Evolutionary conservation across 106 monocot species (phyloP).

Genomic region (Xerophyta viscosa): DNA sequence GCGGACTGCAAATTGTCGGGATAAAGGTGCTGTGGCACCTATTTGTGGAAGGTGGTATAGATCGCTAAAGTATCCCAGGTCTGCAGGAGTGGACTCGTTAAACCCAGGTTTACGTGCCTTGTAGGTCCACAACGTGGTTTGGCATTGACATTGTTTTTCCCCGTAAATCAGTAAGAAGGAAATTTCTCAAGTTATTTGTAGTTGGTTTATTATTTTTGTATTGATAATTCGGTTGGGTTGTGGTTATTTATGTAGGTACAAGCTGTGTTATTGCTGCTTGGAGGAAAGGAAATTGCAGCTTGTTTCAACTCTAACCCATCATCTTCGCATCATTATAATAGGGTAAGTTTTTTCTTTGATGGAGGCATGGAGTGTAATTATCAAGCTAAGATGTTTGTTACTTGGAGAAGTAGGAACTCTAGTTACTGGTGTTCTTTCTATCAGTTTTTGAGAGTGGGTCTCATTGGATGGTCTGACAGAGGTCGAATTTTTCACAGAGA

Average conservation of each 20-base stretch:
- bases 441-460: constrained; percentile 1
- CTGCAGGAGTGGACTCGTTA: too few relatives aligned
- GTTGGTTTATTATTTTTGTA: not conserved
- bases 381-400: too few relatives aligned
- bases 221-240: not conserved
- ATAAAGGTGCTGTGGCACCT: too few relatives aligned
- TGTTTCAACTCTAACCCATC: constrained; percentile 31
- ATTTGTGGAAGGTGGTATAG: too few relatives aligned
- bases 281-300: constrained; percentile 62
- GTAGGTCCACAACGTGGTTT: too few relatives aligned
- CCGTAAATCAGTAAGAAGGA: too few relatives aligned
- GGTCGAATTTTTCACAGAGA: constrained; percentile 71
- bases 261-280: constrained; percentile 82
- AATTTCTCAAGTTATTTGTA: too few relatives aligned
- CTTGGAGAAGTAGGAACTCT: not conserved
- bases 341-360: not conserved
- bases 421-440: not conserved
- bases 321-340: constrained; percentile 42
- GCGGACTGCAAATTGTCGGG: too few relatives aligned
- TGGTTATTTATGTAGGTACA: constrained; percentile 44
- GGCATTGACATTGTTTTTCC: too few relatives aligned
- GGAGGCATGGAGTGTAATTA: too few relatives aligned
- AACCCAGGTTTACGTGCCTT: too few relatives aligned
- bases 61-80: too few relatives aligned
- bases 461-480: constrained; percentile 24